Conservation (phyloP, 1,139 yeast genomes). For the Candida dubliniensis region DNA sequence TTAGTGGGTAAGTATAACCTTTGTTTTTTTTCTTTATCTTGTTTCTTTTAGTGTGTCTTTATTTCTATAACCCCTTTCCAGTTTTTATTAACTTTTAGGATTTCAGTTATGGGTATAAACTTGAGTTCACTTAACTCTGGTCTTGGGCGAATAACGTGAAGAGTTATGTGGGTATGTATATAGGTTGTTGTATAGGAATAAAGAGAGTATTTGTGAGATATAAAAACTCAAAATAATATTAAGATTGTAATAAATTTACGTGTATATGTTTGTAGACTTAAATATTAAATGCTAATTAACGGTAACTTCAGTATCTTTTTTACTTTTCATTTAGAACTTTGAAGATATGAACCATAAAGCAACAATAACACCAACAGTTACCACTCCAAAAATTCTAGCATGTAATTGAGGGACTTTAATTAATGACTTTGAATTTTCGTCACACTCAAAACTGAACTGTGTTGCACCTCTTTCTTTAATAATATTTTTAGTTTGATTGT, state of each 20-base stretch:
- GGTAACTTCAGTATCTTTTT: neutral
- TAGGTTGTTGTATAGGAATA: neutral
- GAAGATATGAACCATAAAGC: conserved; percentile 26
- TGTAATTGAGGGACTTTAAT: conserved; percentile 18
- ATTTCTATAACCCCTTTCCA: neutral
- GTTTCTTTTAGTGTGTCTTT: neutral
- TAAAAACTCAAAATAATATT: too few species aligned
- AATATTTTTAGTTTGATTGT: neutral
- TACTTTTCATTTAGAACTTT: conserved; percentile 4
- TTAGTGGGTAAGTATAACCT: too few species aligned
- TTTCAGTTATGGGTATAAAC: neutral
- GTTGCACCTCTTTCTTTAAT: conserved; percentile 6
- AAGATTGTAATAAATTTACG: too few species aligned
- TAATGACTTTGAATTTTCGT: conserved; percentile 12
- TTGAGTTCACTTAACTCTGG: neutral
- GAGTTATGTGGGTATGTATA: too few species aligned
- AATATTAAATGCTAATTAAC: too few species aligned
- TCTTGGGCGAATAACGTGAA: conserved; percentile 1
- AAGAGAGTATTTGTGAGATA: neutral
- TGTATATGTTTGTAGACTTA: too few species aligned
- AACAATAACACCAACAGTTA: conserved; percentile 18
- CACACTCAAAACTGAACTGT: conserved; percentile 15
- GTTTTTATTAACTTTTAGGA: neutral
- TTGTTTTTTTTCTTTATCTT: too few species aligned
- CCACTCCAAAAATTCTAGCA: conserved; percentile 18